These are phyloP conservation scores for Syncephalastrum contaminatum DNA, from an alignment of 371 early-diverging fungal species.

Conservation along the genomic window DNA sequence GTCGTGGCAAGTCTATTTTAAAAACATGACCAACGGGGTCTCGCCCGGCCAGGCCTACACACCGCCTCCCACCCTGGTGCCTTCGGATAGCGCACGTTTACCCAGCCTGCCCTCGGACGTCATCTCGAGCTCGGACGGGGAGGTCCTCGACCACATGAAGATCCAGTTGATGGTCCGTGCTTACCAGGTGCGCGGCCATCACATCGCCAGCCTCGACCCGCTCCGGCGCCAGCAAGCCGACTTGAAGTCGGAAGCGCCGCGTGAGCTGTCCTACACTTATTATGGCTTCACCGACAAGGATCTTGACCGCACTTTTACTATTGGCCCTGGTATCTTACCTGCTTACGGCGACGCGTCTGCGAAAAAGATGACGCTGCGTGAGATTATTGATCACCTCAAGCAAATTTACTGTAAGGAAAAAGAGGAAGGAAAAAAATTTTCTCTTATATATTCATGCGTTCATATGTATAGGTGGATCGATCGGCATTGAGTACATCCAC, in stretches of 20 bases:
- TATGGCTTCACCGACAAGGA: slow-evolving; percentile 95
- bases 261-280: slow-evolving; percentile 83
- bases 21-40: slow-evolving; percentile 56
- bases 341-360: slow-evolving; percentile 66
- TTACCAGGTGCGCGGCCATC: slow-evolving; percentile 94
- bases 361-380: slow-evolving; percentile 79
- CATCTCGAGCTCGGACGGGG: slow-evolving; percentile 26
- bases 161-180: slow-evolving; percentile 95
- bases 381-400: slow-evolving; percentile 83
- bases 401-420: slow-evolving; percentile 79
- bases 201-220: slow-evolving; percentile 92
- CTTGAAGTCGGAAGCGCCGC: slow-evolving; percentile 63
- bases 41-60: slow-evolving; percentile 74
- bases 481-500: slow-evolving; percentile 97
- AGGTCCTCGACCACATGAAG: slow-evolving; percentile 94
- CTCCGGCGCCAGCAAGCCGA: slow-evolving; percentile 79
- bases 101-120: slow-evolving; percentile 57
- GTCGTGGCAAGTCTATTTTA: slow-evolving; percentile 98
- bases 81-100: slow-evolving; percentile 67
- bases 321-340: slow-evolving; percentile 95
- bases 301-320: slow-evolving; percentile 85
- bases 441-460: too few relatives aligned
- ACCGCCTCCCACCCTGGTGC: slow-evolving; percentile 80
- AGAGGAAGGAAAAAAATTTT: neutral
- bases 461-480: slow-evolving; percentile 64